A percentile compares a stretch with the other conserved stretches of the same genome.
Conservation (phyloP, 164 flowering plant species). For the Stephania cephalantha region DNA sequence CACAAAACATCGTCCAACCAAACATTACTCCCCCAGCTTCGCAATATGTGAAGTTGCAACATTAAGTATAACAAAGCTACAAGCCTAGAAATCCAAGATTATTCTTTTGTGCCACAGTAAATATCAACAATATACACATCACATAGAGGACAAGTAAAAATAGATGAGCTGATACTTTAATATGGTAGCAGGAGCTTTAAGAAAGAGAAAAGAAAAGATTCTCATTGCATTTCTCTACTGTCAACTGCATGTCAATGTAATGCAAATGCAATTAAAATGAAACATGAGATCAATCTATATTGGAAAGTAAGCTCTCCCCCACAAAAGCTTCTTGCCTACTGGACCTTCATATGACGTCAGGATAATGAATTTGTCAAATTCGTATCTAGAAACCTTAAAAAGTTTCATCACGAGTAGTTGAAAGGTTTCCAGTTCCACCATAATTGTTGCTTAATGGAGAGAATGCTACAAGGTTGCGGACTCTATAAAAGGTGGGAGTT, state of each 20-base stretch:
- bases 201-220: background rate
- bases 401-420: too few relatives aligned
- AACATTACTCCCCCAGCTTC: background rate
- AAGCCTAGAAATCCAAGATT: background rate
- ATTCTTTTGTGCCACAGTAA: background rate
- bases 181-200: too few relatives aligned
- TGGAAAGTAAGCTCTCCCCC: background rate
- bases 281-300: background rate
- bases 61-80: background rate
- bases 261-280: background rate
- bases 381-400: too few relatives aligned
- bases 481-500: too few relatives aligned
- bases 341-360: background rate
- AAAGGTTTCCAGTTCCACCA: too few relatives aligned
- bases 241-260: background rate
- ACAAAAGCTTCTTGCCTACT: background rate
- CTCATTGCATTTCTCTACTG: background rate
- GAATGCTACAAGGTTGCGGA: too few relatives aligned
- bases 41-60: background rate
- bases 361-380: background rate
- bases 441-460: too few relatives aligned
- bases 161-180: background rate
- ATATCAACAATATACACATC: too few relatives aligned
- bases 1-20: background rate
- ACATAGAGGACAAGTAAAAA: background rate